phyloP scores from a whole-genome alignment of 202 grass and related monocot species.

The Eragrostis tef region DNA sequence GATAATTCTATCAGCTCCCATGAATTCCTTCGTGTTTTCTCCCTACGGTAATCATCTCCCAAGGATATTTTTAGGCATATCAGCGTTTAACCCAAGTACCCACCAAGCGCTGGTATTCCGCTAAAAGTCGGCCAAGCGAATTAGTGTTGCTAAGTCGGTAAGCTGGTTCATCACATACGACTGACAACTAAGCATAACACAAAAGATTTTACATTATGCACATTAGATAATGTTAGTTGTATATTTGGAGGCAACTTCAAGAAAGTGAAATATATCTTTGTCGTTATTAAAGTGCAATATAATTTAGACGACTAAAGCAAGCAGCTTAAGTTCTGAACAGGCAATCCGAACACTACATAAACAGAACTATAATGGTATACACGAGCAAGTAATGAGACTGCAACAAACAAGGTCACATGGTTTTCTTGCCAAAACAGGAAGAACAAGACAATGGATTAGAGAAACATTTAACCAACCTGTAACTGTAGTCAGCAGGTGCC shows the following conservation, averaged over 20 bases:
- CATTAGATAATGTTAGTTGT: not conserved
- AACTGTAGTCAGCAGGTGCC: not conserved
- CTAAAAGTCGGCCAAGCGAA: conserved; percentile 12
- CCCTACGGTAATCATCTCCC: conserved; percentile 36
- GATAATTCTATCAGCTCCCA: conserved; percentile 74
- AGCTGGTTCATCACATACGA: not conserved
- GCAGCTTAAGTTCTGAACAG: not conserved
- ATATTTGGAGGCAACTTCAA: not conserved
- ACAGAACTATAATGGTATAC: not conserved
- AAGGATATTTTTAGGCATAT: conserved; percentile 34
- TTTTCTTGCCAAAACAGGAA: conserved; percentile 4
- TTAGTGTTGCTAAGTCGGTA: conserved; percentile 19
- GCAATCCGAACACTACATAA: conserved; percentile 3
- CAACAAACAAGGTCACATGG: not conserved
- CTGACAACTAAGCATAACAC: not conserved
- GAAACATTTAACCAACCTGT: conserved; percentile 47
- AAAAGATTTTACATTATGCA: conserved; percentile 24
- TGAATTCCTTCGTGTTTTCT: conserved; percentile 55
- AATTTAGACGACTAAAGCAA: not conserved
- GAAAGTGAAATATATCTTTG: not conserved
- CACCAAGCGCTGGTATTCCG: not conserved
- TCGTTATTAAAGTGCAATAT: not conserved
- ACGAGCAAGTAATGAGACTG: conserved; percentile 13
- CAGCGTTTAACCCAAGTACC: conserved; percentile 37
- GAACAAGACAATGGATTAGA: not conserved